These are phyloP conservation scores for Pseudofabraea citricarpa DNA, from an alignment of 2,329 filamentous ascomycete genomes.

Conservation along the genomic window DNA sequence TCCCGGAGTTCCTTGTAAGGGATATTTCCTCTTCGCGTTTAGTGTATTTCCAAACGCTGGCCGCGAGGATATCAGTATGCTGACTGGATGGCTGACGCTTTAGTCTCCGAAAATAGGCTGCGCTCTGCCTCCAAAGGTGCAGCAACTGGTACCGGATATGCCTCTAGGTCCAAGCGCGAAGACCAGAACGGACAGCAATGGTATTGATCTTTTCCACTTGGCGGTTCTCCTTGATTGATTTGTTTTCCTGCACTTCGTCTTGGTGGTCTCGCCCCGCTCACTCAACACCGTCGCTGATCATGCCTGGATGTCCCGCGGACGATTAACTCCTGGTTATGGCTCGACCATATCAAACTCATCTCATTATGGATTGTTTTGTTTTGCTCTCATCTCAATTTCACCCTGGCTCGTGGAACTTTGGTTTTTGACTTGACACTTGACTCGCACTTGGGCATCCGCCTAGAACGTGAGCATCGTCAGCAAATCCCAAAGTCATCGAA, in stretches of 20 bases:
- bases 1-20: constrained; percentile 69
- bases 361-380: constrained; percentile 26
- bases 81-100: constrained; percentile 75
- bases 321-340: constrained; percentile 17
- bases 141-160: constrained; percentile 40
- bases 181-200: constrained; percentile 34
- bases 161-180: constrained; percentile 46
- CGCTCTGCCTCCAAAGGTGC: constrained; percentile 75
- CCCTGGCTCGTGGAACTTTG: constrained; percentile 28
- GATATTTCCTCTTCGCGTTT: constrained; percentile 81
- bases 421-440: constrained; percentile 17
- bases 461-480: constrained; percentile 17
- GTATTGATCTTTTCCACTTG: constrained; percentile 26
- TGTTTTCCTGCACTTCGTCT: constrained; percentile 20
- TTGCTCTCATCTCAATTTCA: constrained; percentile 25
- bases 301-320: constrained; percentile 19
- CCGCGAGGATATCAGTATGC: constrained; percentile 65
- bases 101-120: constrained; percentile 83
- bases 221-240: constrained; percentile 22
- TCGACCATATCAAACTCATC: constrained; percentile 23
- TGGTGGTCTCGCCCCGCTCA: constrained; percentile 21
- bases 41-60: constrained; percentile 72
- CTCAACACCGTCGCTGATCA: constrained; percentile 20
- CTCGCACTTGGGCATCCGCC: constrained; percentile 12
- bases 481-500: constrained; percentile 26